Percentiles rank a stretch among this genome's conserved stretches.
Conservation (phyloP, 2,329 filamentous ascomycete genomes). For the Pseudogymnoascus sp. region DNA sequence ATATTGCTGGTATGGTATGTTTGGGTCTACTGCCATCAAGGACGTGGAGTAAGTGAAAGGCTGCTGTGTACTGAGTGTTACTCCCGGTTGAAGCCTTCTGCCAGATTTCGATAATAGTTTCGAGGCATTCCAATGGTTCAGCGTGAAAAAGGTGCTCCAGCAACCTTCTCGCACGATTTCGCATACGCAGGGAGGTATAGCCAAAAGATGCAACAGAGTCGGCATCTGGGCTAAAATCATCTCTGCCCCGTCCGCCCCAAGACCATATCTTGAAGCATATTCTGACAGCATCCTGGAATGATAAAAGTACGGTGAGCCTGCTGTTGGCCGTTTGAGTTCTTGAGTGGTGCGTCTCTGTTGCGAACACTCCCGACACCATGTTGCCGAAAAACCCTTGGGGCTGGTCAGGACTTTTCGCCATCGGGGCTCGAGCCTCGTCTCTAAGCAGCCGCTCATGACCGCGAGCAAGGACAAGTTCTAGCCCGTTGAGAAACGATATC, state of each 20-base stretch:
- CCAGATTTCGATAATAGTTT: slow-evolving; percentile 86
- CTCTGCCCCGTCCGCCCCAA: slow-evolving; percentile 66
- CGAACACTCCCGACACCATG: slow-evolving; percentile 87
- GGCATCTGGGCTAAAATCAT: slow-evolving; percentile 52
- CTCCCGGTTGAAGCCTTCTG: slow-evolving; percentile 42
- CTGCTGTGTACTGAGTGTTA: slow-evolving; percentile 48
- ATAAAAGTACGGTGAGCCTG: slow-evolving; percentile 84
- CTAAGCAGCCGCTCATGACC: slow-evolving; percentile 74
- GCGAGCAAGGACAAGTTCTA: slow-evolving; percentile 82
- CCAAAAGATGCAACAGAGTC: slow-evolving; percentile 73
- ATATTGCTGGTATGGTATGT: slow-evolving; percentile 85
- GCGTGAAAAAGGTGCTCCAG: slow-evolving; percentile 89
- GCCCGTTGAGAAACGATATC: slow-evolving; percentile 80
- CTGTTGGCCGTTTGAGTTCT: slow-evolving; percentile 86
- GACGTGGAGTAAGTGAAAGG: slow-evolving; percentile 82
- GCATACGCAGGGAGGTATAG: slow-evolving; percentile 84
- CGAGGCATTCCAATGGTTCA: slow-evolving; percentile 86
- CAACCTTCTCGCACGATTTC: slow-evolving; percentile 78
- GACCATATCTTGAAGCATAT: slow-evolving; percentile 93
- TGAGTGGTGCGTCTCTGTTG: slow-evolving; percentile 67
- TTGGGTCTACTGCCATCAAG: slow-evolving; percentile 86
- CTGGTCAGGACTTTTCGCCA: slow-evolving; percentile 71
- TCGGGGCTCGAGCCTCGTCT: slow-evolving; percentile 63
- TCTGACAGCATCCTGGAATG: slow-evolving; percentile 89
- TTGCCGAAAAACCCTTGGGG: slow-evolving; percentile 86